Evolutionary conservation across 2,329 filamentous ascomycete genomes (phyloP).

Genomic region (Hymenoscyphus fructigenus): DNA sequence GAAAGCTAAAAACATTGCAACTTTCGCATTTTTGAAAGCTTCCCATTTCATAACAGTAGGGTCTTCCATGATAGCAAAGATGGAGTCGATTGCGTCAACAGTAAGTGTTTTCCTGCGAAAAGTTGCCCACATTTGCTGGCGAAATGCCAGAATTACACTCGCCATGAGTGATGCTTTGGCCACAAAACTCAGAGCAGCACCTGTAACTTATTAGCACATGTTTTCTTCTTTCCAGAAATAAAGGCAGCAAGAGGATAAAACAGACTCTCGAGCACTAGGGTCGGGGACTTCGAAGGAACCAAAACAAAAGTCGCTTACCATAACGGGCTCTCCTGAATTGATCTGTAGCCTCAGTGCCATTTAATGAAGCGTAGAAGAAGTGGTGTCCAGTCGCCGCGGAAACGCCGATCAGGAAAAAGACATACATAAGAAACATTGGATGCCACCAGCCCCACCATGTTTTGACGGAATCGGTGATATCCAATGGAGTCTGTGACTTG

Average conservation of each 20-base stretch:
- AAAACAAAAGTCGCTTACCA: neutral
- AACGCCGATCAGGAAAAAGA: slow-evolving; percentile 6
- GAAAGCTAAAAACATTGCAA: slow-evolving; percentile 12
- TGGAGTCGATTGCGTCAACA: slow-evolving; percentile 5
- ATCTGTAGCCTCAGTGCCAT: slow-evolving; percentile 3
- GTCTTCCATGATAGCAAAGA: slow-evolving; percentile 14
- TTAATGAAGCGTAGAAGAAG: slow-evolving; percentile 2
- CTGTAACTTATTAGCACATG: neutral
- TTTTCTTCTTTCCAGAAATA: neutral
- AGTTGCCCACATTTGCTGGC: slow-evolving; percentile 12
- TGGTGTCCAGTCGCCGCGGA: slow-evolving; percentile 6
- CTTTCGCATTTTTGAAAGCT: slow-evolving; percentile 4
- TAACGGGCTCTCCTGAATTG: slow-evolving; percentile 5
- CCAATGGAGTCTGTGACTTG: too few relatives aligned
- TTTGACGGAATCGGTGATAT: neutral
- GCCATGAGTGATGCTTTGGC: slow-evolving; percentile 11
- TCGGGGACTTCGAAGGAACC: neutral
- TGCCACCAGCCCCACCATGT: slow-evolving; percentile 7
- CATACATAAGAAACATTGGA: slow-evolving; percentile 10
- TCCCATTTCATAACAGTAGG: slow-evolving; percentile 5
- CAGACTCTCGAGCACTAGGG: neutral
- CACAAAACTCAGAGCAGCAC: slow-evolving; percentile 6
- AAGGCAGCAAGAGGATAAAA: neutral
- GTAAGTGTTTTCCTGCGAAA: slow-evolving; percentile 7
- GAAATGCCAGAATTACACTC: slow-evolving; percentile 9